phyloP scores from a whole-genome alignment of 1,284 basidiomycete genomes.

The Irpex sp. region DNA sequence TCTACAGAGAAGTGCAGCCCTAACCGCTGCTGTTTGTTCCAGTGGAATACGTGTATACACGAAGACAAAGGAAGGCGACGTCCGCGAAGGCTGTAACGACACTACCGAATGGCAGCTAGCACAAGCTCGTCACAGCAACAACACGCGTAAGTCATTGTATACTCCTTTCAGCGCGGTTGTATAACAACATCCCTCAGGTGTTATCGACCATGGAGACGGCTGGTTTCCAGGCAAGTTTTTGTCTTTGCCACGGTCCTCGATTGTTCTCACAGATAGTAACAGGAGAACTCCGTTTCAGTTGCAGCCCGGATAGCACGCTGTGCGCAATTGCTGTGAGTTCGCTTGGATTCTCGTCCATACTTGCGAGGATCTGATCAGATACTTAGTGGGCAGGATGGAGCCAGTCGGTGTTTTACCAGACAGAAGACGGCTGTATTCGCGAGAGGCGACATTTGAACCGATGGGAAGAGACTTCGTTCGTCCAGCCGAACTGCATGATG shows the following conservation, averaged over 20 bases:
- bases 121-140: neutral
- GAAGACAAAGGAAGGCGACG: conserved; percentile 9
- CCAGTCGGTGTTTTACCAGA: conserved; percentile 7
- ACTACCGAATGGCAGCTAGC: neutral
- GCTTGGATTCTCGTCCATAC: neutral
- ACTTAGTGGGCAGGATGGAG: conserved; percentile 6
- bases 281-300: conserved; percentile 6
- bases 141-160: neutral
- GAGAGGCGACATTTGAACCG: neutral
- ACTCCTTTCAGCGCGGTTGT: neutral
- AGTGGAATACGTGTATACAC: conserved; percentile 7
- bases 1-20: conserved; percentile 5
- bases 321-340: conserved; percentile 7
- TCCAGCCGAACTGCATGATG: neutral
- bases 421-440: conserved; percentile 1
- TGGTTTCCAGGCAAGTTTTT: neutral
- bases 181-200: neutral
- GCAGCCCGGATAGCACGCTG: conserved; percentile 6
- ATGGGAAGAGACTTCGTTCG: conserved; percentile 4
- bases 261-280: neutral
- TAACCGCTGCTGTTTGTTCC: neutral
- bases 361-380: neutral
- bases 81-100: conserved; percentile 9
- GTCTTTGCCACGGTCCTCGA: neutral
- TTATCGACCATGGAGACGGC: neutral